phyloP scores from a whole-genome alignment of 2,329 filamentous ascomycete genomes.

The Calonectria leucothoes region DNA sequence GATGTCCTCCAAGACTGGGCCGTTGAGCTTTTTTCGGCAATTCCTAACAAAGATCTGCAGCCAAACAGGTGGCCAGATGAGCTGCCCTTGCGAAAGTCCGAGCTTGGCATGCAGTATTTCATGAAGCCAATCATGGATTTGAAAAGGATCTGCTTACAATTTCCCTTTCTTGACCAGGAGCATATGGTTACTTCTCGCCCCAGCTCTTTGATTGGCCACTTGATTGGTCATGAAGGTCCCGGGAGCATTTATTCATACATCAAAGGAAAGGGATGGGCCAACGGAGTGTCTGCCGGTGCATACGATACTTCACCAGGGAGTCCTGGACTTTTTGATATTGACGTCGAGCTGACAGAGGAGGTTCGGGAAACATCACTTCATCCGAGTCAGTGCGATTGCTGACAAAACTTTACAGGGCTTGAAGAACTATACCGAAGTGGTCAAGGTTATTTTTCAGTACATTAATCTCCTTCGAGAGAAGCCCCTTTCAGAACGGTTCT shows the following conservation, averaged over 20 bases:
- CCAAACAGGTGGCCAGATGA: conserved; percentile 66
- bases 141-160: conserved; percentile 81
- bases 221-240: conserved; percentile 92
- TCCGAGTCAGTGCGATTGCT: not conserved
- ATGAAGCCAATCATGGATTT: conserved; percentile 93
- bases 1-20: conserved; percentile 89
- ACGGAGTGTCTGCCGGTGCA: conserved; percentile 81
- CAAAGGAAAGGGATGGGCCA: conserved; percentile 91
- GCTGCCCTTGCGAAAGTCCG: conserved; percentile 59
- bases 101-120: conserved; percentile 77
- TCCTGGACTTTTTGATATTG: conserved; percentile 81
- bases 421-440: conserved; percentile 84
- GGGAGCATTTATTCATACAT: conserved; percentile 91
- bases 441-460: conserved; percentile 90
- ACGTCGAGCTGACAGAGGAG: conserved; percentile 84
- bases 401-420: conserved; percentile 61
- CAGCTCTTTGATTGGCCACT: conserved; percentile 85
- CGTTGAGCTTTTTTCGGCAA: conserved; percentile 81
- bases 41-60: conserved; percentile 83
- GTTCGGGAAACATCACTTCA: conserved; percentile 51
- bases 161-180: conserved; percentile 90
- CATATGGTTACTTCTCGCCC: conserved; percentile 82
- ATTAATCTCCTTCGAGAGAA: conserved; percentile 85
- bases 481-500: conserved; percentile 90
- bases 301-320: conserved; percentile 81